These are phyloP conservation scores for Pyrenophora seminiperda DNA, from an alignment of 2,329 filamentous ascomycete species.

Conservation along the genomic window DNA sequence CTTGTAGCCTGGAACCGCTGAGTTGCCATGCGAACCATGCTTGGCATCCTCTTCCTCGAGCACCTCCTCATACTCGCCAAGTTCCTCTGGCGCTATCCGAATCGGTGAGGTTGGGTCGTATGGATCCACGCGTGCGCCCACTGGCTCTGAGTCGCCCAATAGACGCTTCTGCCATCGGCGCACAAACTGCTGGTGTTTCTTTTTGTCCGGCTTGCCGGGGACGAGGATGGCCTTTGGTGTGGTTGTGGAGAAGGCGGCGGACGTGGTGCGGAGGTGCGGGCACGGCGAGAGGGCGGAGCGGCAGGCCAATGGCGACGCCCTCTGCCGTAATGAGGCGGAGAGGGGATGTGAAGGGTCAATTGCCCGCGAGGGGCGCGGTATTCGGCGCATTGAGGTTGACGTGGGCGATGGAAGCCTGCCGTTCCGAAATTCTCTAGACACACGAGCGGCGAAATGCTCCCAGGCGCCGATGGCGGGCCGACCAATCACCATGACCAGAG, in stretches of 20 bases:
- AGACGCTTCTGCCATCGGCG: conserved; percentile 46
- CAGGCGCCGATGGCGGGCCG: conserved; percentile 20
- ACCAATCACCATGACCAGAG: conserved; percentile 29
- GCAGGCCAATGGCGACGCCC: conserved; percentile 23
- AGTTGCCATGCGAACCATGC: too few species aligned
- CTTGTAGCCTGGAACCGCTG: conserved; percentile 11
- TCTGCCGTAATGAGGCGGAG: conserved; percentile 21
- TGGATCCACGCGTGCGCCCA: conserved; percentile 46
- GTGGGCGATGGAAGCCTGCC: conserved; percentile 25
- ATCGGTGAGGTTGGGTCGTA: conserved; percentile 45
- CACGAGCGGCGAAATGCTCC: conserved; percentile 7
- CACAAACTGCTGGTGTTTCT: conserved; percentile 44
- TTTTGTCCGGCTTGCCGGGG: conserved; percentile 41
- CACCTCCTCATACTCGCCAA: conserved; percentile 42
- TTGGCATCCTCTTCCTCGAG: conserved; percentile 31
- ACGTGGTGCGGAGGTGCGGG: conserved; percentile 14
- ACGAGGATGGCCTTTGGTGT: conserved; percentile 30
- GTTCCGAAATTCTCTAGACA: conserved; percentile 17
- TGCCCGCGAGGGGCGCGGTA: conserved; percentile 44
- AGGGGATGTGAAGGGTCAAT: conserved; percentile 33
- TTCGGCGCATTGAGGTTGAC: conserved; percentile 44
- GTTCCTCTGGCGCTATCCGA: conserved; percentile 44
- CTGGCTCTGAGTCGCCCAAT: conserved; percentile 44
- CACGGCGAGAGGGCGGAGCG: conserved; percentile 14
- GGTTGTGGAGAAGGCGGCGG: conserved; percentile 42